Base-by-base conservation (phyloP, 495 filamentous ascomycete species). In the Podospora bellae-mahoneyi region DNA sequence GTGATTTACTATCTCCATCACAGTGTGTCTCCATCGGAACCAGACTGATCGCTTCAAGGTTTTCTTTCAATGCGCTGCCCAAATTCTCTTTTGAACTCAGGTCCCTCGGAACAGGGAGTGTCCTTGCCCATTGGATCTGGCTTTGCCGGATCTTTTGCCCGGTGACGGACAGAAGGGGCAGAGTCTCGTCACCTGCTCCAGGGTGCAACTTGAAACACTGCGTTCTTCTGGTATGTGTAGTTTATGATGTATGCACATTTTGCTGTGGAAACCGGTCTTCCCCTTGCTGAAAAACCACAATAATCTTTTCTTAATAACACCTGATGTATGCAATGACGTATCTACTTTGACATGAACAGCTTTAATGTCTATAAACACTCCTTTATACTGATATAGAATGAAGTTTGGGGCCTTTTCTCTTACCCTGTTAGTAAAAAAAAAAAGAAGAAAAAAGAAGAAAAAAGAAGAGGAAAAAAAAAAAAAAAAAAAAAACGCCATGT, bases 131-230 rank as follows among this genome's bases (percentile, higher is more conserved):
- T 20, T 27, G 27, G 2, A 10, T 2, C 26, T 30, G 23, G 59
- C 59, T 28, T 61, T 30, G 26, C 59, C 59, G 59, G 59, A 61
- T 61, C 20, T 61, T 61, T 61, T 61, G 59, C 27, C 59, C 59
- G 59, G 59, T 30, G 26, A 26, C 23, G 59, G 26, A 18, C 39
- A 48, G 39, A 48, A 48, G 39, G 39, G 39, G 39, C 39, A 48
- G 39, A 48, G 13, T 13, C 39, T 48, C 39, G 2, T 48, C 39
- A 16, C 15, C 15, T 48, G 9, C 9, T 13, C 39, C 2, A 3
- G 39, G 9, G 39, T 7, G 30, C 30, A 32, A 7, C 30, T 32
- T 48, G 2, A 48, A 48, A 2, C 15, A 1, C 9, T 48, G 39
- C 15, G 5, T 48, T 16, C 13, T 6, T 48, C 9, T 48, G 15